Conservation (phyloP, 1,139 yeast genomes). For the Geotrichum histeridarum region DNA sequence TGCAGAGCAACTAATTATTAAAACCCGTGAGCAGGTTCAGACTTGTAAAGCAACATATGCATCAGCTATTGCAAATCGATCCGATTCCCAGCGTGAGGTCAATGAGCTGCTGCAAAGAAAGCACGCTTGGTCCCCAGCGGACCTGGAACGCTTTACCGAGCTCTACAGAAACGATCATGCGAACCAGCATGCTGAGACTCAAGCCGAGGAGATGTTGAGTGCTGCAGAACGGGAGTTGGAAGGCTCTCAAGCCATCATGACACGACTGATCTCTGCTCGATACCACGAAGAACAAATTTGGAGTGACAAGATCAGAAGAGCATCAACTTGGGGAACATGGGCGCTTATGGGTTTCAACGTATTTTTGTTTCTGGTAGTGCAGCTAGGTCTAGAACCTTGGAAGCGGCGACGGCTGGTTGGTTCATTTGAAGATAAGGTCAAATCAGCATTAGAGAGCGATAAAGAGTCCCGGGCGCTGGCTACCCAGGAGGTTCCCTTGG, state of each 20-base stretch:
- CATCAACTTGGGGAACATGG: constrained; percentile 97
- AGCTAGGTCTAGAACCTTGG: constrained; percentile 91
- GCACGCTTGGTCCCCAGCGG: constrained; percentile 70
- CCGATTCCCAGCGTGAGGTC: constrained; percentile 75
- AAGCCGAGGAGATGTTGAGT: constrained; percentile 48
- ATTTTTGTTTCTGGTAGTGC: constrained; percentile 70
- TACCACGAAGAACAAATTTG: constrained; percentile 97
- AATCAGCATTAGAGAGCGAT: constrained; percentile 24
- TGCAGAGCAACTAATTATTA: constrained; percentile 43
- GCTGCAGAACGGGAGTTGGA: constrained; percentile 64
- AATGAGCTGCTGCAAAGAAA: constrained; percentile 85
- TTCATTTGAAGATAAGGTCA: constrained; percentile 78
- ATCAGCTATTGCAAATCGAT: constrained; percentile 59
- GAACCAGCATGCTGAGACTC: constrained; percentile 58
- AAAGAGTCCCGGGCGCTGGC: constrained; percentile 1
- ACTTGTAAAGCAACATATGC: constrained; percentile 51
- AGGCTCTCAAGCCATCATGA: constrained; percentile 60
- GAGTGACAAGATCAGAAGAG: constrained; percentile 92
- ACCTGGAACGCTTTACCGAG: constrained; percentile 77
- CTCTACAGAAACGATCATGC: constrained; percentile 77
- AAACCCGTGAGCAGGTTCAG: constrained; percentile 48
- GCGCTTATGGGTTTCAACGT: constrained; percentile 83
- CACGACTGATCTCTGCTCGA: constrained; percentile 74
- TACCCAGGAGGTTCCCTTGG: background rate
- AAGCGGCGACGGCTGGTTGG: constrained; percentile 74